phyloP scores from a whole-genome alignment of 2,329 filamentous ascomycete species.

The Elsinoe arachidis region DNA sequence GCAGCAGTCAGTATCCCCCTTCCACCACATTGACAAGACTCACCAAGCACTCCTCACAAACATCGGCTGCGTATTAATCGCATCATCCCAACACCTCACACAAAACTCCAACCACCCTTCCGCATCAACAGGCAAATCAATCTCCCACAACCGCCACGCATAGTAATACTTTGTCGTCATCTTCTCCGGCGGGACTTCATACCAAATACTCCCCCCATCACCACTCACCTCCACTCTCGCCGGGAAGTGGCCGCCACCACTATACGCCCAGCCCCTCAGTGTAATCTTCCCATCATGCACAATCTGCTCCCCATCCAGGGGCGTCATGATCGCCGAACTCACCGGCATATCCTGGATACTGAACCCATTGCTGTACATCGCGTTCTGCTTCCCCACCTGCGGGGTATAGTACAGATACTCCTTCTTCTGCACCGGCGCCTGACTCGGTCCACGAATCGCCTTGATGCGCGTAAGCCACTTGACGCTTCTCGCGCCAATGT shows the following conservation, averaged over 20 bases:
- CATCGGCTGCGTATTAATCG: constrained; percentile 39
- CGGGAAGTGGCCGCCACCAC: constrained; percentile 38
- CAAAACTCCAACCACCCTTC: constrained; percentile 41
- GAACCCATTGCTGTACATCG: constrained; percentile 50
- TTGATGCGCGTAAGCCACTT: constrained; percentile 58
- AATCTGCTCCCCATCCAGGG: constrained; percentile 51
- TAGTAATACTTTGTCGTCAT: constrained; percentile 54
- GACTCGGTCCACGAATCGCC: constrained; percentile 47
- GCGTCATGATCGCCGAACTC: constrained; percentile 57
- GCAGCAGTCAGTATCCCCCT: background rate
- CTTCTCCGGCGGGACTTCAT: constrained; percentile 52
- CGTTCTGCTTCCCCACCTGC: constrained; percentile 60
- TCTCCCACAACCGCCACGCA: constrained; percentile 57
- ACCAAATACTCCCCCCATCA: constrained; percentile 58
- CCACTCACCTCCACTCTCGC: constrained; percentile 55
- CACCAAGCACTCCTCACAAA: constrained; percentile 36
- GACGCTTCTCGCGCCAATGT: constrained; percentile 57
- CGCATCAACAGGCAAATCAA: constrained; percentile 49
- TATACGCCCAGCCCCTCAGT: constrained; percentile 41
- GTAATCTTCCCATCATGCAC: constrained; percentile 52
- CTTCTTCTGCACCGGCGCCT: constrained; percentile 54
- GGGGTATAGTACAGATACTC: constrained; percentile 63
- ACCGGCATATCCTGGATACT: constrained; percentile 67
- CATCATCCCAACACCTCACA: constrained; percentile 38
- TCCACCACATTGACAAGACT: background rate